Evolutionary conservation across 2,329 filamentous ascomycete species (phyloP).

Genomic region (Akanthomyces lecanii): DNA sequence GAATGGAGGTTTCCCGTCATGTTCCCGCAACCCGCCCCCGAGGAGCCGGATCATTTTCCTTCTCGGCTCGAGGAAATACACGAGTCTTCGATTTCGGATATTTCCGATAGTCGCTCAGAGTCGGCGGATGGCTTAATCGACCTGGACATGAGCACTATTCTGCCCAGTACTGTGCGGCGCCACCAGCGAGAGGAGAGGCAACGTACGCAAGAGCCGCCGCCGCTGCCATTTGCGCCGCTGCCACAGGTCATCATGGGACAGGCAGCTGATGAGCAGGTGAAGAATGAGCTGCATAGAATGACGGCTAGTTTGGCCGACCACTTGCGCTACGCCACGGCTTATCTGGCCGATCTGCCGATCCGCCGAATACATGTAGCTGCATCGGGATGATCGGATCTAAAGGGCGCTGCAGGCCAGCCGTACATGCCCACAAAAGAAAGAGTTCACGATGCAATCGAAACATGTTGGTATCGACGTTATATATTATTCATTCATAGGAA

Average conservation of each 20-base stretch:
- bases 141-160: neutral
- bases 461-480: slow-evolving; percentile 5
- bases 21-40: slow-evolving; percentile 32
- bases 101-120: neutral
- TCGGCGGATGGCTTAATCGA: neutral
- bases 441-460: neutral
- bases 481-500: slow-evolving; percentile 10
- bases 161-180: neutral
- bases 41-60: too few relatives aligned
- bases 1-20: slow-evolving; percentile 58
- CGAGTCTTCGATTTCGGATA: slow-evolving; percentile 19
- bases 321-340: neutral
- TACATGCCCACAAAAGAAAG: neutral
- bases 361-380: neutral
- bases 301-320: slow-evolving; percentile 5
- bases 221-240: neutral
- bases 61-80: slow-evolving; percentile 24
- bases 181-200: neutral
- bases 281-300: slow-evolving; percentile 1
- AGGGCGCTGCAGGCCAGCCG: neutral
- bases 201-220: neutral
- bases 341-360: neutral
- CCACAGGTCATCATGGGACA: neutral
- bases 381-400: neutral
- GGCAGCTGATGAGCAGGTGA: neutral